Conservation (phyloP, 352 stramenopile species). For the Globisporangium nodosum region DNA sequence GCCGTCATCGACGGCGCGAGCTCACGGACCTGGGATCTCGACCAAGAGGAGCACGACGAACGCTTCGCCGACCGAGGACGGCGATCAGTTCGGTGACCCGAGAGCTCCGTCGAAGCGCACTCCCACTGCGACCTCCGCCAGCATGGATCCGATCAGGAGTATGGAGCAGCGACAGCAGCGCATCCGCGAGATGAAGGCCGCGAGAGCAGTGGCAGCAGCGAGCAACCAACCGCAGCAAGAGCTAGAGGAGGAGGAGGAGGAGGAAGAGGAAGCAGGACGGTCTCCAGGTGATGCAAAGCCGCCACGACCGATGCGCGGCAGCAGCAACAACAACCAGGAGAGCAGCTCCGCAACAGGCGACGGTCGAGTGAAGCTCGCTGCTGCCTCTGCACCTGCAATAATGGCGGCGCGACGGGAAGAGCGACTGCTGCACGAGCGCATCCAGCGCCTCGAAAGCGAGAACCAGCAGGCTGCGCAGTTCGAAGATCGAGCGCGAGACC, state of each 20-base stretch:
- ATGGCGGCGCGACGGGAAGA: slow-evolving; percentile 9
- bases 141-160: slow-evolving; percentile 8
- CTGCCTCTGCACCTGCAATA: background rate
- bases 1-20: background rate
- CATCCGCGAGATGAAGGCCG: slow-evolving; percentile 16
- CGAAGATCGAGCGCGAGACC: slow-evolving; percentile 1
- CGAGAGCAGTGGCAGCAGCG: slow-evolving; percentile 3
- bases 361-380: background rate
- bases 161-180: slow-evolving; percentile 36
- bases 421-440: slow-evolving; percentile 25
- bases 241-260: slow-evolving; percentile 1
- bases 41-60: no score
- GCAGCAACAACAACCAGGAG: slow-evolving; percentile 25
- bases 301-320: slow-evolving; percentile 9
- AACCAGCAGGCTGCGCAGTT: slow-evolving; percentile 6
- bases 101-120: background rate
- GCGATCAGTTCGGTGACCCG: background rate
- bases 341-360: background rate
- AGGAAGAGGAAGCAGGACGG: background rate
- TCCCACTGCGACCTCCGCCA: no score
- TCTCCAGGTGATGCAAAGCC: background rate
- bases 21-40: no score
- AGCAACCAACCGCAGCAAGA: slow-evolving; percentile 1
- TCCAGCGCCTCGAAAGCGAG: slow-evolving; percentile 22
- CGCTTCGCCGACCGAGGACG: background rate